Evolutionary conservation across 2,329 filamentous ascomycete genomes (phyloP).

Genomic region (Phoma sp.): DNA sequence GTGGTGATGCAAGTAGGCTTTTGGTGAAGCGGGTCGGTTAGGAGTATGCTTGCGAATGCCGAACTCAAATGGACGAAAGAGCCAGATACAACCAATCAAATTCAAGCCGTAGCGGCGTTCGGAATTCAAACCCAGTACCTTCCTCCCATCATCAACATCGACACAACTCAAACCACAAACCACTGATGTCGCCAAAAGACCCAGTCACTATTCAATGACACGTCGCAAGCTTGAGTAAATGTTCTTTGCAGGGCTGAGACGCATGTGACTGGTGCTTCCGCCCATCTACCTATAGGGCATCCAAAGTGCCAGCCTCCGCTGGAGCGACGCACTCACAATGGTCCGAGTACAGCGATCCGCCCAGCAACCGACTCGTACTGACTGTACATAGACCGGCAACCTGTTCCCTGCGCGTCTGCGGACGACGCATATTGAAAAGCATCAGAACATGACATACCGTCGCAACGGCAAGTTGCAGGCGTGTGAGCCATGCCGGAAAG

Average conservation of each 20-base stretch:
- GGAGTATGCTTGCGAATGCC: no score
- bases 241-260: background rate
- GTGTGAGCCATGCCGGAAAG: constrained; percentile 46
- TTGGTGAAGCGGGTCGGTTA: no score
- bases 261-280: background rate
- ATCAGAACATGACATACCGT: constrained; percentile 36
- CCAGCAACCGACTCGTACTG: background rate
- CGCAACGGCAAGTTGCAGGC: constrained; percentile 49
- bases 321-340: background rate
- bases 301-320: background rate
- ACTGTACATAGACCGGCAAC: constrained; percentile 31
- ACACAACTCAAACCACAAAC: background rate
- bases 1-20: no score
- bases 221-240: background rate
- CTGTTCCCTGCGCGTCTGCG: constrained; percentile 37
- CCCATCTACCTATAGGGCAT: no score
- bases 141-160: background rate
- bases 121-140: background rate
- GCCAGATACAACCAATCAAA: no score
- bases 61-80: no score
- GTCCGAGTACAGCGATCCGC: constrained; percentile 9
- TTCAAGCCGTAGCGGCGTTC: background rate
- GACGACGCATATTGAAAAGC: constrained; percentile 33
- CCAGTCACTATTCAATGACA: background rate
- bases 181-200: background rate